Conservation (phyloP, 306 rosid species). For the Quercus alba region DNA sequence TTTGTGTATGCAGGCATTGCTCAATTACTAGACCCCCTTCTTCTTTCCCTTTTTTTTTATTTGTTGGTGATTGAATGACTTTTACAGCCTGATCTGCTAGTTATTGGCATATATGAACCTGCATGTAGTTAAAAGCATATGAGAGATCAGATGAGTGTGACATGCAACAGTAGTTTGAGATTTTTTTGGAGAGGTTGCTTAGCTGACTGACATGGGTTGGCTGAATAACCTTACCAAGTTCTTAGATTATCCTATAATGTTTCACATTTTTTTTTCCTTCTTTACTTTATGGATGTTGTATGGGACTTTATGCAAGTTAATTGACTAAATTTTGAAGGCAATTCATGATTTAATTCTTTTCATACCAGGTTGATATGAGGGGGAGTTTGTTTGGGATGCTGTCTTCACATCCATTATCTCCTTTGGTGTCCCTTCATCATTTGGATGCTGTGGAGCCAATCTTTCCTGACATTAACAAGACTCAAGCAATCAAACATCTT, state of each 20-base stretch:
- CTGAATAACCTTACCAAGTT: background rate
- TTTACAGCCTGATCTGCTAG: background rate
- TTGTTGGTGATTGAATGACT: background rate
- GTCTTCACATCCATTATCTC: conserved; percentile 82
- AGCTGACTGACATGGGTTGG: background rate
- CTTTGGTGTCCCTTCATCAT: conserved; percentile 87
- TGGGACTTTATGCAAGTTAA: background rate
- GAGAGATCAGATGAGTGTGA: background rate
- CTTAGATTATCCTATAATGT: background rate
- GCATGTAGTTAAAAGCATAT: background rate
- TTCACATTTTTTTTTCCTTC: background rate
- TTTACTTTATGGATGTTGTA: too few relatives aligned
- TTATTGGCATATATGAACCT: background rate
- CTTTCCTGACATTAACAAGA: conserved; percentile 60
- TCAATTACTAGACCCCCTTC: too few relatives aligned
- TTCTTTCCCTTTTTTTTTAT: background rate
- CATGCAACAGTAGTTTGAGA: background rate
- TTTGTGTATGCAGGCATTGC: too few relatives aligned
- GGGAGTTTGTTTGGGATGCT: conserved; percentile 81
- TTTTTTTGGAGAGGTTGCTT: background rate
- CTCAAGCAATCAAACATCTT: conserved; percentile 67
- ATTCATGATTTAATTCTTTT: background rate
- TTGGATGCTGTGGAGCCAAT: conserved; percentile 72
- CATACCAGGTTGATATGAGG: conserved; percentile 77
- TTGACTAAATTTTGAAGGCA: background rate